Percentiles rank a stretch among this genome's conserved stretches.
phyloP scores from a whole-genome alignment of 305 asterid genomes.

The Andrographis paniculata region DNA sequence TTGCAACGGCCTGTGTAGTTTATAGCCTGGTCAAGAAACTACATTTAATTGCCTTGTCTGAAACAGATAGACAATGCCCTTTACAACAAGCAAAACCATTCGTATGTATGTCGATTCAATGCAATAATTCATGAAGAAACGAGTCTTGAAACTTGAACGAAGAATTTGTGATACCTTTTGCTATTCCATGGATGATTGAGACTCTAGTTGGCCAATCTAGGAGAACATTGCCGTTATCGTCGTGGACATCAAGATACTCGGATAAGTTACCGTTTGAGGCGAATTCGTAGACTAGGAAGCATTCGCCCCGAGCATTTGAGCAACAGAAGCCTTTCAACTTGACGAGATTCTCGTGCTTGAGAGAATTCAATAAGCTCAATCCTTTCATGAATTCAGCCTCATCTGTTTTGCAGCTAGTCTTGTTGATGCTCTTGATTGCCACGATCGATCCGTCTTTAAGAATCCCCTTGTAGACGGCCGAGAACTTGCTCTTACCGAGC shows the following conservation, averaged over 20 bases:
- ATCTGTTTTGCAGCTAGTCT: constrained; percentile 68
- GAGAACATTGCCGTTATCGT: constrained; percentile 15
- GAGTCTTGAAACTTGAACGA: not conserved
- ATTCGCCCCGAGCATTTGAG: constrained; percentile 82
- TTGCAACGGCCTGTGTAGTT: constrained; percentile 12
- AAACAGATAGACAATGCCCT: constrained; percentile 11
- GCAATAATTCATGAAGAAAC: not conserved
- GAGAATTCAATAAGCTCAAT: constrained; percentile 52
- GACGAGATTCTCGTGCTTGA: constrained; percentile 70
- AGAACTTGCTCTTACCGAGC: constrained; percentile 75
- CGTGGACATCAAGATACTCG: constrained; percentile 48
- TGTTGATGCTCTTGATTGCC: constrained; percentile 68
- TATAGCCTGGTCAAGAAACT: constrained; percentile 16
- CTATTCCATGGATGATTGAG: constrained; percentile 77
- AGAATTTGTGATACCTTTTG: constrained; percentile 44
- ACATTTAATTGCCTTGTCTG: constrained; percentile 20
- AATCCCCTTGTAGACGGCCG: constrained; percentile 65
- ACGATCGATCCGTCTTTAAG: constrained; percentile 67
- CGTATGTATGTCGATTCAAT: not conserved
- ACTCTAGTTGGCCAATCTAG: constrained; percentile 82
- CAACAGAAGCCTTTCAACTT: constrained; percentile 74
- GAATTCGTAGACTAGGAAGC: constrained; percentile 71
- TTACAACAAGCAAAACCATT: constrained; percentile 13
- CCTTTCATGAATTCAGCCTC: constrained; percentile 78
- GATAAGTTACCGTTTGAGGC: constrained; percentile 63